Conservation (phyloP, 768 basidiomycete genomes). For the Cyclocybe cylindracea region DNA sequence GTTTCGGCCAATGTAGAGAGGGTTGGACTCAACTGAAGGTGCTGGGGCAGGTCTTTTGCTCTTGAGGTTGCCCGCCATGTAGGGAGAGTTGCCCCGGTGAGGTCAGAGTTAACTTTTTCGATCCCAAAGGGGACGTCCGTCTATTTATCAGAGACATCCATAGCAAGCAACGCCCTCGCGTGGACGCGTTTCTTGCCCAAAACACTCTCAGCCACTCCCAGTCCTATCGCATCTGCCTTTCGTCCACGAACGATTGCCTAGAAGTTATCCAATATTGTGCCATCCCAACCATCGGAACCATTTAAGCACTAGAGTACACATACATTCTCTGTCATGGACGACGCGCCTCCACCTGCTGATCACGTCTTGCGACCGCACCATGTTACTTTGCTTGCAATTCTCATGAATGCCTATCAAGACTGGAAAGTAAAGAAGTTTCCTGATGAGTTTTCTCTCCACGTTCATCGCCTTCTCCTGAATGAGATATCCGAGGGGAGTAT, state of each 20-base stretch:
- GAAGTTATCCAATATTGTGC: not conserved
- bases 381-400: conserved; percentile 62
- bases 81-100: conserved; percentile 5
- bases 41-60: conserved; percentile 34
- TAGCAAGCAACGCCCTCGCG: conserved; percentile 8
- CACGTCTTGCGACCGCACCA: conserved; percentile 80
- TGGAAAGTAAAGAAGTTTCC: conserved; percentile 54
- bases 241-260: not conserved
- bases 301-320: no score
- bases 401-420: conserved; percentile 66
- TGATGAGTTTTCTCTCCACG: conserved; percentile 55
- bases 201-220: not conserved
- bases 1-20: not conserved
- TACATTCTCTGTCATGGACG: conserved; percentile 32
- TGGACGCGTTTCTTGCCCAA: not conserved
- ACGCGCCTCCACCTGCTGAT: conserved; percentile 59
- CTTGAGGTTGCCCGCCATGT: conserved; percentile 25
- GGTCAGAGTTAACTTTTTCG: conserved; percentile 9
- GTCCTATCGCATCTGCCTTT: not conserved
- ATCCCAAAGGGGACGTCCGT: conserved; percentile 11
- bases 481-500: conserved; percentile 69
- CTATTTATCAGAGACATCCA: not conserved
- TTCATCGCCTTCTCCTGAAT: conserved; percentile 66
- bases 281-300: not conserved
- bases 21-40: conserved; percentile 24